These are phyloP conservation scores for Neofusicoccum laricinum DNA, from an alignment of 2,329 filamentous ascomycete species.

Conservation along the genomic window DNA sequence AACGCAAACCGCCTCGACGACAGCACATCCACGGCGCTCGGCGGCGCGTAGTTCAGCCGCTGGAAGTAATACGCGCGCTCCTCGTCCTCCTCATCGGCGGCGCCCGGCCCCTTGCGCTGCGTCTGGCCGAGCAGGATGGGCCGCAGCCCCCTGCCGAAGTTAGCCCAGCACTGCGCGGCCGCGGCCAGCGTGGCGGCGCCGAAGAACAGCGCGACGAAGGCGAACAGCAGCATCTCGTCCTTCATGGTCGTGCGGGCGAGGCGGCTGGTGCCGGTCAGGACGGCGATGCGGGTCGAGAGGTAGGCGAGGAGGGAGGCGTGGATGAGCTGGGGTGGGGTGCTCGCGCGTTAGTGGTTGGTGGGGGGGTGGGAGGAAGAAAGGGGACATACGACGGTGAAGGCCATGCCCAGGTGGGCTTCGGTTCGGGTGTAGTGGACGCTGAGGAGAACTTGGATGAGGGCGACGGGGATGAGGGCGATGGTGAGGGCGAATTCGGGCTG, in stretches of 20 bases:
- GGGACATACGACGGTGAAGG: slow-evolving; percentile 21
- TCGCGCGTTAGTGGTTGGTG: too few species aligned
- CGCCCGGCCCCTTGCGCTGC: not conserved
- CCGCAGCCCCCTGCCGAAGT: slow-evolving; percentile 25
- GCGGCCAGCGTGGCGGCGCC: slow-evolving; percentile 17
- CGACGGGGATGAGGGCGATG: slow-evolving; percentile 23
- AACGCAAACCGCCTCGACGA: not conserved
- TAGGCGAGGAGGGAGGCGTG: slow-evolving; percentile 22
- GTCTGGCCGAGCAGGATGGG: slow-evolving; percentile 19
- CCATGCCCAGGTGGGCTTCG: slow-evolving; percentile 19
- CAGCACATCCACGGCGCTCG: not conserved
- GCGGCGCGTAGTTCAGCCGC: not conserved
- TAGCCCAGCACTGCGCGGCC: slow-evolving; percentile 21
- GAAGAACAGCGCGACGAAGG: slow-evolving; percentile 15
- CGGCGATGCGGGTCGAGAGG: slow-evolving; percentile 21
- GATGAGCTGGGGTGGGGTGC: slow-evolving; percentile 5
- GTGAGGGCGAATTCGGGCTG: slow-evolving; percentile 26
- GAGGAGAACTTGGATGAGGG: slow-evolving; percentile 18
- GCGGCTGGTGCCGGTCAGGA: slow-evolving; percentile 19
- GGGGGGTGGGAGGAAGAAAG: not conserved
- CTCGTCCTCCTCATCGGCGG: not conserved
- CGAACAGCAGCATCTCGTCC: slow-evolving; percentile 24
- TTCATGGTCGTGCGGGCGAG: too few species aligned
- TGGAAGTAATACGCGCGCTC: not conserved
- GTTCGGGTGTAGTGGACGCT: slow-evolving; percentile 20